phyloP scores from a whole-genome alignment of 148 eudicot species.

The Chenopodium suecicum region DNA sequence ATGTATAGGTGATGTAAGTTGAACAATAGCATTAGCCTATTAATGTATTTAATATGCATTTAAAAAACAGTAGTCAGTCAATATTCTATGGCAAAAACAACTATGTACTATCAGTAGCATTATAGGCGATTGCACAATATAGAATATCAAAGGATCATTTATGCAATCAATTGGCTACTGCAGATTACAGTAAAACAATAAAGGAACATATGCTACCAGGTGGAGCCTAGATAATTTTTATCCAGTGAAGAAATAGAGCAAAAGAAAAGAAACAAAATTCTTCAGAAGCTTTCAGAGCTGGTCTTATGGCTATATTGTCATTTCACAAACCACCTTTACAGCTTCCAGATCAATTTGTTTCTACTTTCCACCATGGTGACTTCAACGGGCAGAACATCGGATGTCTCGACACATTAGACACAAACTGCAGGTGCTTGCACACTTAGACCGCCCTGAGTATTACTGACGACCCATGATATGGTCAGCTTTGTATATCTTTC shows the following conservation, averaged over 20 bases:
- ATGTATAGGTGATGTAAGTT: no score
- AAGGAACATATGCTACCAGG: not conserved
- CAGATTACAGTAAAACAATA: not conserved
- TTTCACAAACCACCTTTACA: slow-evolving; percentile 4
- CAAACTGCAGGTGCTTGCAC: slow-evolving; percentile 6
- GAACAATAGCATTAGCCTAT: no score
- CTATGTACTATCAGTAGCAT: no score
- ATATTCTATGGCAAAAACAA: no score
- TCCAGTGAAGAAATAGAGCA: not conserved
- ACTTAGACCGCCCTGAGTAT: not conserved
- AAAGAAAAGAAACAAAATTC: not conserved
- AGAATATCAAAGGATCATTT: not conserved
- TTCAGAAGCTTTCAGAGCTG: not conserved
- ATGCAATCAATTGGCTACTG: not conserved
- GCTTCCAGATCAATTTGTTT: slow-evolving; percentile 1
- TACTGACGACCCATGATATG: not conserved
- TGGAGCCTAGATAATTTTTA: not conserved
- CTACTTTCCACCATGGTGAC: slow-evolving; percentile 1
- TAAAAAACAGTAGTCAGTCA: no score
- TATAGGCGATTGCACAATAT: not conserved
- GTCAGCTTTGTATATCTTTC: slow-evolving; percentile 10
- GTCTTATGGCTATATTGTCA: not conserved
- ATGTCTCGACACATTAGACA: not conserved
- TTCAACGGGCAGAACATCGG: not conserved
- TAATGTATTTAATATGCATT: no score